These are phyloP conservation scores for Geotrichum histeridarum DNA, from an alignment of 1,139 yeast genomes.

Conservation along the genomic window DNA sequence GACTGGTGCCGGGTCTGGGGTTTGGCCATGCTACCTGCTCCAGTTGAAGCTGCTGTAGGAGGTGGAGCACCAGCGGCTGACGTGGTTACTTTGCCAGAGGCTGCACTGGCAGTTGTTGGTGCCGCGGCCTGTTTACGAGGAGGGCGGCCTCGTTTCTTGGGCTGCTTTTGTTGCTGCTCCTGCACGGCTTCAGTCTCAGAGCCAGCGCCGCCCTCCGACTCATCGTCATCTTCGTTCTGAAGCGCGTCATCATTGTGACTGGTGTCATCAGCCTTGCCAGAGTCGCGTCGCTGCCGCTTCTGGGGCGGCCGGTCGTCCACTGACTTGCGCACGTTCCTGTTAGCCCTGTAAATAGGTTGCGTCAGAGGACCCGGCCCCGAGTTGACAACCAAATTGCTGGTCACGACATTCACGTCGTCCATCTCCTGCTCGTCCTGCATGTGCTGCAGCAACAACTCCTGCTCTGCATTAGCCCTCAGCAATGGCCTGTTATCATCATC, in stretches of 20 bases:
- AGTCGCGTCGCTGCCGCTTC: background rate
- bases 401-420: slow-evolving; percentile 21
- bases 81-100: background rate
- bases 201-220: too few relatives aligned
- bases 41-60: background rate
- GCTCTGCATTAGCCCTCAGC: slow-evolving; percentile 9
- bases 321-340: background rate
- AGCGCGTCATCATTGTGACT: background rate
- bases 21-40: background rate
- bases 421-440: slow-evolving; percentile 19
- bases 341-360: slow-evolving; percentile 6
- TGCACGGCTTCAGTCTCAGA: background rate
- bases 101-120: too few relatives aligned
- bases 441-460: slow-evolving; percentile 18
- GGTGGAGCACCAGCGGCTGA: background rate
- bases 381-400: slow-evolving; percentile 4
- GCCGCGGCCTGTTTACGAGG: too few relatives aligned
- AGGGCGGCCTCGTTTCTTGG: background rate
- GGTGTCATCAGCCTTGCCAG: background rate
- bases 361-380: slow-evolving; percentile 8
- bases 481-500: background rate
- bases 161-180: background rate
- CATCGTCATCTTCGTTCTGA: background rate
- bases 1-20: background rate
- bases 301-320: background rate